Evolutionary conservation across 345 rosid species (phyloP), one percentile per base, ranked within the genome.

Genomic region (Nephelium lappaceum): DNA sequence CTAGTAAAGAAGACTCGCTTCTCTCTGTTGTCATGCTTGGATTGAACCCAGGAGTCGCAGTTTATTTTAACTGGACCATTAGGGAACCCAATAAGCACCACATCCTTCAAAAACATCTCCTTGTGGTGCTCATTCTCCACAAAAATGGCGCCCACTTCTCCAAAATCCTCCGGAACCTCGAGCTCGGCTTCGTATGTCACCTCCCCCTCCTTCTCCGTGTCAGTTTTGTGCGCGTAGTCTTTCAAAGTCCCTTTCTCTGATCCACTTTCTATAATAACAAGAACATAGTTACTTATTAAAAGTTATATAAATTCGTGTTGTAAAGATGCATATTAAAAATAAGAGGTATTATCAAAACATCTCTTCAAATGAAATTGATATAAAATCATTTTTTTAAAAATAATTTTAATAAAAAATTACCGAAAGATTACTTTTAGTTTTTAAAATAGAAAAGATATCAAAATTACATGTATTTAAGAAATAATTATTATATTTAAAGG

Each of bases 111-210:
- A 71, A 39, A 85, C 85, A 91, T 91, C 89, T 95, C 98, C 72
- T 69, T 85, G 63, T 83, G 92, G 83, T 93, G 95, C 81, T 91
- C 96, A 80, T 95, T 95, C 82, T 88, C 95, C n/a, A 95, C 82
- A 0, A 80, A 6, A 15, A 94, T 74, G 1, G 93, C 98, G 3
- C 95, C 98, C 6, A 93, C 78, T 4, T 79, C 82, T 69, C 97
- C 96, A 68, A 94, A 94, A 41, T 76, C 87, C 10, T 63, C 15
- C 2, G 89, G 89, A 25, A 94, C 83, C n/a, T 79, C 69, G 16
- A 94, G 87, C 10, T 64, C 84, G 6, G 96, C 89, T 81, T 89
- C 97, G 10, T 89, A 93, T 36, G 67, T 84, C 31, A 80, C 85
- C 45, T 84, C 85, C 1, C 81, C 81, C 2, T 78, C 9, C 10